Conservation (phyloP, 2,329 filamentous ascomycete genomes). For the Xylariaceae sp. region DNA sequence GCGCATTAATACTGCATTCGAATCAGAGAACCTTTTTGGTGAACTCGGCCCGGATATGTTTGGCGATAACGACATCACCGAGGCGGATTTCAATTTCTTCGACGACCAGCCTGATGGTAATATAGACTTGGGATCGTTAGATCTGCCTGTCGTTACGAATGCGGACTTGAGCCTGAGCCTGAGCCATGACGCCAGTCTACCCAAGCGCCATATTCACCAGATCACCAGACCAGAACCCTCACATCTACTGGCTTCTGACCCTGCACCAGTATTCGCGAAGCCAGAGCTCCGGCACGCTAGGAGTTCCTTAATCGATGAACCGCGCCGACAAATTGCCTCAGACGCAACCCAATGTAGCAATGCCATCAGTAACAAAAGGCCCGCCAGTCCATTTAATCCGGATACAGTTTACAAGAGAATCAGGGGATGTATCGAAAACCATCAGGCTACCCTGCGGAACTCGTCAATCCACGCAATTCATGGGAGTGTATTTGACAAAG, state of each 20-base stretch:
- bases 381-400: constrained; percentile 53
- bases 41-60: constrained; percentile 67
- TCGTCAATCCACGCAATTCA: constrained; percentile 31
- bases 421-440: constrained; percentile 40
- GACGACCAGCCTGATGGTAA: constrained; percentile 52
- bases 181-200: constrained; percentile 15
- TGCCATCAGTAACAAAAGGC: constrained; percentile 46
- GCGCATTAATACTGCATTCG: constrained; percentile 39
- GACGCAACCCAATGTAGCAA: constrained; percentile 29
- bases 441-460: constrained; percentile 23
- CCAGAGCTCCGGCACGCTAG: constrained; percentile 55
- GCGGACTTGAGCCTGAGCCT: constrained; percentile 20
- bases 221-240: constrained; percentile 19
- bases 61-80: constrained; percentile 68
- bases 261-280: constrained; percentile 47
- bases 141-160: constrained; percentile 29
- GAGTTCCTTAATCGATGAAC: constrained; percentile 45
- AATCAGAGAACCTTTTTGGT: constrained; percentile 58
- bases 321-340: constrained; percentile 26
- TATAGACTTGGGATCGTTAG: constrained; percentile 36
- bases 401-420: constrained; percentile 56
- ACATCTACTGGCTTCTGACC: constrained; percentile 16
- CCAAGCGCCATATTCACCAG: constrained; percentile 18
- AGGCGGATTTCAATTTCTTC: constrained; percentile 81
- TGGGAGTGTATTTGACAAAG: constrained; percentile 48